Evolutionary conservation across 768 basidiomycete species (phyloP), one percentile per base, ranked within the genome.

Genomic region (Russula brevipes): DNA sequence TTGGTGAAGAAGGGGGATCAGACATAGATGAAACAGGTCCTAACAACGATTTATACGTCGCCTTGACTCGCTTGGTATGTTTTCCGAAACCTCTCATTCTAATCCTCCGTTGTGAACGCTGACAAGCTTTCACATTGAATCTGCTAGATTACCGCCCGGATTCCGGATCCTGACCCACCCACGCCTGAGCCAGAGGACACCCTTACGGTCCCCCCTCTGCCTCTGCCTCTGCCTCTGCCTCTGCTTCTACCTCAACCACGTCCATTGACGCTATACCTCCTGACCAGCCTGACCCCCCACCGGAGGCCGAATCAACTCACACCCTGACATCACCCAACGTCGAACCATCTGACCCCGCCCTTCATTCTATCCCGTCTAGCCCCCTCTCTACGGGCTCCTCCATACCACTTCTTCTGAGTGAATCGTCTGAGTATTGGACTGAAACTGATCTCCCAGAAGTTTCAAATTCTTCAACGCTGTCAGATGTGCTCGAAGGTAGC

Each of bases 101-200:
- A 19, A 47, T 51, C 42, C 46, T 49, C 57, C 47, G 39, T 59
- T 66, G 57, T 59, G 54, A 64, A 66, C 57, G 57, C 61, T 64
- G 57, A 66, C 57, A 55, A 64, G 57, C 11, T 10, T 51, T 50
- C 8, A 16, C n/a, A 5, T 33, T 64, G 61, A 55, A 49, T 35
- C 11, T 19, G 24, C 42, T 19, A 65, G 59, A 11, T 46, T 17
- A 31, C 30, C 35, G 17, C 10, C 31, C 42, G 19, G 52, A 12
- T 39, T 38, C 46, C n/a, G 14, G 42, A 42, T 14, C 33, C 38
- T 10, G 57, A 59, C 41, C 2, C 35, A 44, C 38, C 52, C 17
- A 36, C 61, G 17, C 33, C 38, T 1, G 50, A 41, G 7, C 46
- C 19, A 24, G 49, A 50, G 16, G 6, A 33, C 14, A 7, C n/a